Conservation (phyloP, 2,329 filamentous ascomycete species). For the Dactylellina leptospora region DNA sequence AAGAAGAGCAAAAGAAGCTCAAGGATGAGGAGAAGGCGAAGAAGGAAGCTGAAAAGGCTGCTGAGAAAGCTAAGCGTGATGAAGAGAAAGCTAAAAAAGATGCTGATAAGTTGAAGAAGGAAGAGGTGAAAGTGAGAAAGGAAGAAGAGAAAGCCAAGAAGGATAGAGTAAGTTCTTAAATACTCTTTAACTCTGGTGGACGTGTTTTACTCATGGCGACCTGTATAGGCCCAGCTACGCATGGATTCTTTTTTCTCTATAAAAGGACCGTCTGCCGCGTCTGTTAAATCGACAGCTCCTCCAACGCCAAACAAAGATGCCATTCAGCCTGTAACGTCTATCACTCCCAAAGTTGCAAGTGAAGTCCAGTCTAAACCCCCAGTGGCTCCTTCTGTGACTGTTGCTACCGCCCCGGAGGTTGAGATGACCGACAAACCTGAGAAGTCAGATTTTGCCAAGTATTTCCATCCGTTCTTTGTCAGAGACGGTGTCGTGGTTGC, state of each 20-base stretch:
- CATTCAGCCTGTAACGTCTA: conserved; percentile 12
- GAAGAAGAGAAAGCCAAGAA: conserved; percentile 62
- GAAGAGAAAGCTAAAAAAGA: conserved; percentile 64
- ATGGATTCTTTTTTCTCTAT: conserved; percentile 66
- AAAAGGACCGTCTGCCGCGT: conserved; percentile 54
- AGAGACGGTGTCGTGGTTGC: conserved; percentile 78
- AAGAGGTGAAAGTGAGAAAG: conserved; percentile 58
- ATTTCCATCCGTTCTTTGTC: conserved; percentile 83
- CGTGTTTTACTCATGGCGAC: conserved; percentile 54
- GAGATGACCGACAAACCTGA: conserved; percentile 47
- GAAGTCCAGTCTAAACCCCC: not conserved
- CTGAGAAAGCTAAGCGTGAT: conserved; percentile 60
- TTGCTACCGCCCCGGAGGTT: conserved; percentile 54
- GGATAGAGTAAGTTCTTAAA: conserved; percentile 60
- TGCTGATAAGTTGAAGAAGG: conserved; percentile 60
- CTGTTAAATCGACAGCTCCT: conserved; percentile 6
- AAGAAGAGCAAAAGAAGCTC: conserved; percentile 58
- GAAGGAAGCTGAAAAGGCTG: conserved; percentile 59
- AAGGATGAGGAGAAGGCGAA: conserved; percentile 63
- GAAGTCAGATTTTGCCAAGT: conserved; percentile 69
- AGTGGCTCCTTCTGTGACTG: not conserved
- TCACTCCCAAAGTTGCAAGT: conserved; percentile 39
- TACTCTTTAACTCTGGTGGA: conserved; percentile 53
- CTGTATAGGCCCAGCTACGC: conserved; percentile 63
- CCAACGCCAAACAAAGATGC: conserved; percentile 46